Evolutionary conservation across 2,329 filamentous ascomycete species (phyloP).

Genomic region (Mariannaea sp.): DNA sequence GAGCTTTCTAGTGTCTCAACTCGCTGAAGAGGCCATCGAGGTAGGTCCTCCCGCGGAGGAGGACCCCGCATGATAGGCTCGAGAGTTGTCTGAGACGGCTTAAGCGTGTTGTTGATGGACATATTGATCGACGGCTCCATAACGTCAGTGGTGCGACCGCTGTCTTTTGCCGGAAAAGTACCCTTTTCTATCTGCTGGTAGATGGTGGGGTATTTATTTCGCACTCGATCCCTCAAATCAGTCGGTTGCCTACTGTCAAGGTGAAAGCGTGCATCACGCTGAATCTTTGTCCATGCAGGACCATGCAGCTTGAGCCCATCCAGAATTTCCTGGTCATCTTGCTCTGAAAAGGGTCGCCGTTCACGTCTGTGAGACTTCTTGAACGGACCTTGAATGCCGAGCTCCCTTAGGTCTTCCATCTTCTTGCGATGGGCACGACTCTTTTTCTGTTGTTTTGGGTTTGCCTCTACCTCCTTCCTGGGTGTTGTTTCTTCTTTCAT

Average conservation of each 20-base stretch:
- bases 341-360: constrained; percentile 63
- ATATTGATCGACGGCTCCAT: constrained; percentile 59
- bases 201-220: constrained; percentile 66
- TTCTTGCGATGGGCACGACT: constrained; percentile 61
- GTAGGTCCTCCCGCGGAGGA: constrained; percentile 54
- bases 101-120: constrained; percentile 53
- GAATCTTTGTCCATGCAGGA: constrained; percentile 69
- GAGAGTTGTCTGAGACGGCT: constrained; percentile 45
- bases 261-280: constrained; percentile 62
- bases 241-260: constrained; percentile 65
- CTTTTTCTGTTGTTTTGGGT: constrained; percentile 51
- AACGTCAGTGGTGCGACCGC: constrained; percentile 46
- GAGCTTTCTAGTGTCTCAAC: constrained; percentile 39
- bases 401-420: constrained; percentile 57
- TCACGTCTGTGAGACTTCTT: constrained; percentile 65
- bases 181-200: constrained; percentile 63
- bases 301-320: constrained; percentile 64
- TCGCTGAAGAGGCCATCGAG: constrained; percentile 48
- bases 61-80: constrained; percentile 47
- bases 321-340: constrained; percentile 66
- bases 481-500: constrained; percentile 36
- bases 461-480: constrained; percentile 42
- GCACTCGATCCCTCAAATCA: constrained; percentile 65
- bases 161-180: constrained; percentile 52
- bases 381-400: constrained; percentile 67